Evolutionary conservation across 495 filamentous ascomycete species (phyloP).

Genomic region (Aspergillus coremiiformis): DNA sequence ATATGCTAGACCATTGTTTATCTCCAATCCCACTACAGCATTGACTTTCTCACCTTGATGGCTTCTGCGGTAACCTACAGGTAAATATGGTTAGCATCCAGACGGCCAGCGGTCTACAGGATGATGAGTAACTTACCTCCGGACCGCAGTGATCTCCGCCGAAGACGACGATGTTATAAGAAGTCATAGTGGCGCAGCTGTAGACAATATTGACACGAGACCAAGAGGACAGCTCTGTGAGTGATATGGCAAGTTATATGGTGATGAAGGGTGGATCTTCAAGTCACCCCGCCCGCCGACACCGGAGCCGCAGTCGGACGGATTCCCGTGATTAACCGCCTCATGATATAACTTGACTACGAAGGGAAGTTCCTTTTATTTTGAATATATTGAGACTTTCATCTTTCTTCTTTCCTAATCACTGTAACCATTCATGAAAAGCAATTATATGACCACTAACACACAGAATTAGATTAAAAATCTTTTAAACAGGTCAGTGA

Average conservation of each 20-base stretch:
- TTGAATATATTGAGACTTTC: neutral
- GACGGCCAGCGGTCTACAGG: neutral
- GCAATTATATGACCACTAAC: conserved; percentile 4
- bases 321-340: neutral
- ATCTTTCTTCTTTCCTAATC: neutral
- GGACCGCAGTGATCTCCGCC: conserved; percentile 91
- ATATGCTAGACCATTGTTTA: neutral
- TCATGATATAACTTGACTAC: neutral
- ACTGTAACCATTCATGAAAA: neutral
- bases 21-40: conserved; percentile 5
- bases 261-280: conserved; percentile 10
- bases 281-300: conserved; percentile 21
- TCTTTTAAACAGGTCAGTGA: neutral
- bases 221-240: conserved; percentile 11
- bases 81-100: conserved; percentile 12
- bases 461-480: conserved; percentile 27
- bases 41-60: conserved; percentile 63
- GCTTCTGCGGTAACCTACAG: conserved; percentile 60
- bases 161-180: conserved; percentile 60
- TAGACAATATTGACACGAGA: conserved; percentile 7
- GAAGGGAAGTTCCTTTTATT: neutral
- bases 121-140: conserved; percentile 53
- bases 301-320: conserved; percentile 14
- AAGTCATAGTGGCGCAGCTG: conserved; percentile 31
- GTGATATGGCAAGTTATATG: conserved; percentile 16